Evolutionary conservation across 148 eudicot species (phyloP), one percentile per base, ranked within the genome.

Genomic region (Nepenthes mirabilis): DNA sequence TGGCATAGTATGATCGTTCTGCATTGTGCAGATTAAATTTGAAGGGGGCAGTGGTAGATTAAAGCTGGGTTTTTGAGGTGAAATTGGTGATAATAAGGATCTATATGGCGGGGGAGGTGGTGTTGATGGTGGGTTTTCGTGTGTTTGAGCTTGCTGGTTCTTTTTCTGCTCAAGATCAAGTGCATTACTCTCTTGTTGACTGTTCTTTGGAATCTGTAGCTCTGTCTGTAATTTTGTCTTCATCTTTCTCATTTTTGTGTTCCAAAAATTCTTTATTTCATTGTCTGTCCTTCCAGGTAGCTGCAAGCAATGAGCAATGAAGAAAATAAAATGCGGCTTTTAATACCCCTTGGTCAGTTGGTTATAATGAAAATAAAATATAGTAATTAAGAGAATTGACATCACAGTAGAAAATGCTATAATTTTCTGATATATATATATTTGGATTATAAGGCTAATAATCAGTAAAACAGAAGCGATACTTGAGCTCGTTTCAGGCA

Each of bases 181-280:
- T 11, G 53, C 2, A 23, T 7, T 2, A 34, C 9, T 33, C 14
- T 11, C 49, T 33, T 64, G 57, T 7, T 64, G 53, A n/a, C 35
- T 47, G 50, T 56, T 36, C 60, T 45, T 35, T 51, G 1, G 60
- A 47, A 3, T 55, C 55, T 63, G 55, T 8, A 8, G 14, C 40
- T 55, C 36, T 33, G 23, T 14, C 5, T 34, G 50, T n/a, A 34
- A 50, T 2, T 34, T 35, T n/a, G 60, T 54, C 35, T 56, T 65
- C 68, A 65, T 65, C 68, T 47, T 56, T 35, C 68, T 55, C 52
- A 65, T 65, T 45, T 65, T 65, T 4, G 68, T 65, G 36, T 65
- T 65, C 68, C 68, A 65, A 47, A 65, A 65, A 9, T 65, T 65
- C 33, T 65, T 67, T n/a, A 67, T 58, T 52, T 67, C 70, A 33